Evolutionary conservation across 73 alveolate species (phyloP).

Genomic region (Uronychia setigera): DNA sequence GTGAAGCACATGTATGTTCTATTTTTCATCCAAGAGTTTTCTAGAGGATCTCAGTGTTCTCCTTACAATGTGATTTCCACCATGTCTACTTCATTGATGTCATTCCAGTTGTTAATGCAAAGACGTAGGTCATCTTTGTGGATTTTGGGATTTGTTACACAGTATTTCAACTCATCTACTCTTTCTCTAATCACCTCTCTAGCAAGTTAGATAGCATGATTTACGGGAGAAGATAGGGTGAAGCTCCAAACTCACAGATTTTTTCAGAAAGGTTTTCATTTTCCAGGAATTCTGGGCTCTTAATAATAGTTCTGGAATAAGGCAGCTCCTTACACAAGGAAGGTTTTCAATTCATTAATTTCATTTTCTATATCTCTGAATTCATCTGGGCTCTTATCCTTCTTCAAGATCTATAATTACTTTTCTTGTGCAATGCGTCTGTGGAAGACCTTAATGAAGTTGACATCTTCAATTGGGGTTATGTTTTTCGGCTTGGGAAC

Average conservation of each 20-base stretch:
- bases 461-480: neutral
- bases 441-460: neutral
- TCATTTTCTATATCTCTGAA: neutral
- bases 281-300: constrained; percentile 10
- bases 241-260: constrained; percentile 12
- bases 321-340: neutral
- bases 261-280: constrained; percentile 8
- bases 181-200: constrained; percentile 24
- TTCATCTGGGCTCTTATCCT: neutral
- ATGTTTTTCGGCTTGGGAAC: neutral
- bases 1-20: constrained; percentile 10
- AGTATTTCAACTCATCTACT: neutral
- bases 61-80: constrained; percentile 27
- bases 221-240: neutral
- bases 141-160: neutral
- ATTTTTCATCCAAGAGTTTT: constrained; percentile 8
- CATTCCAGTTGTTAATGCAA: constrained; percentile 1
- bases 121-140: constrained; percentile 4
- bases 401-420: neutral
- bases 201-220: neutral
- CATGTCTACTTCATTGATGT: constrained; percentile 14
- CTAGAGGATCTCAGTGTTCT: neutral
- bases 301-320: neutral
- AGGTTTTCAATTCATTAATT: neutral
- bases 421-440: neutral